A percentile compares a stretch with the other conserved stretches of the same genome.
Evolutionary conservation across 331 rosid genomes (phyloP).

Genomic region (Arachis monticola): DNA sequence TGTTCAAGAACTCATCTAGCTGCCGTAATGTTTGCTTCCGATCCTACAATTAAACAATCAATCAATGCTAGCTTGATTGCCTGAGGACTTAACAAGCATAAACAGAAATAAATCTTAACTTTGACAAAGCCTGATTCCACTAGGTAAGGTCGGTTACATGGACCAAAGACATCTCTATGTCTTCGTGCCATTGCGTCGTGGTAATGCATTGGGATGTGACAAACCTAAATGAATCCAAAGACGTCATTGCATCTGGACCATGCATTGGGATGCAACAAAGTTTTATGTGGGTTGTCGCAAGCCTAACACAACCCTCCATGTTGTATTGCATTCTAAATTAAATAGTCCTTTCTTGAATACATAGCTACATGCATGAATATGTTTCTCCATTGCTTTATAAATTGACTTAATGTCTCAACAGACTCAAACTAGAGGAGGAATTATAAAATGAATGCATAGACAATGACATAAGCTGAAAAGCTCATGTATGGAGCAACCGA

Average conservation of each 20-base stretch:
- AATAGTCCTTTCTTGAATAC: neutral
- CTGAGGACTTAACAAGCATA: neutral
- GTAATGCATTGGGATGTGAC: too few relatives aligned
- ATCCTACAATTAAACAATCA: constrained; percentile 56
- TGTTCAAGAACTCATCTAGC: constrained; percentile 77
- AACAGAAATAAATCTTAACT: constrained; percentile 27
- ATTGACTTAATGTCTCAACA: neutral
- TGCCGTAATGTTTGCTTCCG: constrained; percentile 74
- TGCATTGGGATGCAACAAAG: too few relatives aligned
- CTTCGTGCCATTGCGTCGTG: too few relatives aligned
- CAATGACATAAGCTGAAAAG: neutral
- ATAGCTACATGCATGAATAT: neutral
- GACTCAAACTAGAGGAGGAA: neutral
- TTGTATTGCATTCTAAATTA: too few relatives aligned
- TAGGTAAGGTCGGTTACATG: too few relatives aligned
- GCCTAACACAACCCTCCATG: too few relatives aligned
- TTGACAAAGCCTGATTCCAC: too few relatives aligned
- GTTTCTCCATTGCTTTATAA: neutral
- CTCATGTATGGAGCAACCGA: constrained; percentile 3
- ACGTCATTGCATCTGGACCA: too few relatives aligned
- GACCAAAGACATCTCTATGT: too few relatives aligned
- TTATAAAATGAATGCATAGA: neutral
- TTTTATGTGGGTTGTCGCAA: too few relatives aligned
- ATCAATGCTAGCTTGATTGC: neutral
- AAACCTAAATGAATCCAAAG: too few relatives aligned